Conservation (phyloP, 306 rosid genomes). For the Fragaria nilgerrensis region DNA sequence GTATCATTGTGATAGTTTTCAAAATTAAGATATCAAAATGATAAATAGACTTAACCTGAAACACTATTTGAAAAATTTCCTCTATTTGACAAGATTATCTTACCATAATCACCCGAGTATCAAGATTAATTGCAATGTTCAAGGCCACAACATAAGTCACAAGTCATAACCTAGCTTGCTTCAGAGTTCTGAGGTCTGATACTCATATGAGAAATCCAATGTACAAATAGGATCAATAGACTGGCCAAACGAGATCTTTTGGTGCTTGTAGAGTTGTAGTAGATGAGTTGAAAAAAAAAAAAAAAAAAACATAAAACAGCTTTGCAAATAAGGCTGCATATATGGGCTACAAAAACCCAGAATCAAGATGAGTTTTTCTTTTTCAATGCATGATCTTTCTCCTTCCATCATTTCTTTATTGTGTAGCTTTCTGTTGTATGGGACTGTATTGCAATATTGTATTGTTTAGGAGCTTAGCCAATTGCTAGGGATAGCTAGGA, state of each 20-base stretch:
- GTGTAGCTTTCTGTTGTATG: not conserved
- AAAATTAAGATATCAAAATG: no score
- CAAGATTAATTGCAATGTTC: not conserved
- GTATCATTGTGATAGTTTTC: no score
- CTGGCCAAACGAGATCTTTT: constrained; percentile 25
- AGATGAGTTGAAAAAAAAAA: constrained; percentile 15
- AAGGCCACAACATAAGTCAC: not conserved
- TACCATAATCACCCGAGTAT: not conserved
- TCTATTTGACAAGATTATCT: not conserved
- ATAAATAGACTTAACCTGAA: no score
- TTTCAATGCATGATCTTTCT: constrained; percentile 10
- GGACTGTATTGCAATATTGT: not conserved
- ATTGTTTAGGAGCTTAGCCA: not conserved
- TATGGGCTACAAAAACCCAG: not conserved
- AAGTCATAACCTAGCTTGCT: not conserved
- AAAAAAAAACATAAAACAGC: constrained; percentile 23
- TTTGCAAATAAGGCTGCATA: constrained; percentile 37
- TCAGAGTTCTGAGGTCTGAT: not conserved
- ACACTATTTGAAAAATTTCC: no score
- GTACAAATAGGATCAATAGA: constrained; percentile 8
- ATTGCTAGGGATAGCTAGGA: not conserved
- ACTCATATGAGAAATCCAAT: constrained; percentile 20
- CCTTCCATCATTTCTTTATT: not conserved
- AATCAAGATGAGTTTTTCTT: constrained; percentile 18
- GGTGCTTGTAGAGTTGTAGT: not conserved